Conservation (phyloP, 148 eudicot species). For the Chenopodium suecicum region DNA sequence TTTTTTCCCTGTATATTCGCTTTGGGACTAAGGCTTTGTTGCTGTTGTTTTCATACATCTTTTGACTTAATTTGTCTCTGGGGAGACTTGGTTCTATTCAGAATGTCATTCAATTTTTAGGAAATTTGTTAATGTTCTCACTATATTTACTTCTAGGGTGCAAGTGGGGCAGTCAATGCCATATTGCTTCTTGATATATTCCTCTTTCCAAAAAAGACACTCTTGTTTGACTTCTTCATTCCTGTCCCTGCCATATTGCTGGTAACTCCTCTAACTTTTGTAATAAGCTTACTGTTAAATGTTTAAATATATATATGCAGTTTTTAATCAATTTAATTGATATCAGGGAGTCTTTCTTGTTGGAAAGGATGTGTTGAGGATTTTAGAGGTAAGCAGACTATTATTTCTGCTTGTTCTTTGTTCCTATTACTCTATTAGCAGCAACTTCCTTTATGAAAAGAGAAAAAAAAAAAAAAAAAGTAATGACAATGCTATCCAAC, state of each 20-base stretch:
- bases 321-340: conserved; percentile 23
- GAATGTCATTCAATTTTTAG: background rate
- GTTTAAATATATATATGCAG: background rate
- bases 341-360: conserved; percentile 68
- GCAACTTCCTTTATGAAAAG: background rate
- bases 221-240: conserved; percentile 58
- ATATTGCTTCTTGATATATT: conserved; percentile 85
- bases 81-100: background rate
- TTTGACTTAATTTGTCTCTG: background rate
- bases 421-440: background rate
- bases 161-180: conserved; percentile 91
- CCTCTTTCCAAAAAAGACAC: conserved; percentile 60
- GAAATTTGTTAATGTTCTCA: background rate
- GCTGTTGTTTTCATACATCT: background rate
- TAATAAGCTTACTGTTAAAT: background rate
- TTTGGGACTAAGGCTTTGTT: too few relatives aligned
- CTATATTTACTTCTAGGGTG: conserved; percentile 50
- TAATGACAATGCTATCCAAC: background rate
- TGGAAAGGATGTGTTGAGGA: conserved; percentile 66
- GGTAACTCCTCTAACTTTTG: conserved; percentile 33
- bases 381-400: conserved; percentile 51
- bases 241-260: conserved; percentile 87
- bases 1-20: background rate
- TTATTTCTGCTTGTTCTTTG: background rate
- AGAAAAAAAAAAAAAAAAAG: background rate